Conservation (phyloP, 139 green algal species). For the Monoraphidium neglectum region DNA sequence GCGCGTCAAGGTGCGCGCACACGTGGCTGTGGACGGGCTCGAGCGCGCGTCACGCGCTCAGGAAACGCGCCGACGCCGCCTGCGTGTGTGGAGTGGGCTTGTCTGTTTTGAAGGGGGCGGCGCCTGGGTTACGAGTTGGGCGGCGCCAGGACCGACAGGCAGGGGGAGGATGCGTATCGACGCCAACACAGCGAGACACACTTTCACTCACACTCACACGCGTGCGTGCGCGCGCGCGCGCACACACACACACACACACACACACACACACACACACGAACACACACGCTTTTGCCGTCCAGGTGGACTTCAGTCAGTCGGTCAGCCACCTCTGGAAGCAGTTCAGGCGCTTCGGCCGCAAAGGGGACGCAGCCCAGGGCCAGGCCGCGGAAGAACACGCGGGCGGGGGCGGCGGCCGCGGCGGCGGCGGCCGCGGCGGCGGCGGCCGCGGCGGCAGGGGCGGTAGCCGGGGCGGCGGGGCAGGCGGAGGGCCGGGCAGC, state of each 20-base stretch:
- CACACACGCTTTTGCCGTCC: constrained; percentile 10
- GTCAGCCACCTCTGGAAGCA: constrained; percentile 95
- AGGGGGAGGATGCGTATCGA: too few species aligned
- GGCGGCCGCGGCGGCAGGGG: not conserved
- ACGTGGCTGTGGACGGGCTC: too few species aligned
- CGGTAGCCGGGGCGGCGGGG: not conserved
- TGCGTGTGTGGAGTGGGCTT: too few species aligned
- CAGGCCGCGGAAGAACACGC: constrained; percentile 41
- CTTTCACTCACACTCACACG: too few species aligned
- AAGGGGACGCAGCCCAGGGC: constrained; percentile 38
- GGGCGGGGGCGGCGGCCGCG: constrained; percentile 3
- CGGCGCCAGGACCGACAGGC: too few species aligned
- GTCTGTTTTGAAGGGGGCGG: too few species aligned
- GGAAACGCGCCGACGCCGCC: not conserved
- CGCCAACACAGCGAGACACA: too few species aligned
- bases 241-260: too few species aligned
- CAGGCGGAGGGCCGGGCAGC: not conserved
- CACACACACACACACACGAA: too few species aligned
- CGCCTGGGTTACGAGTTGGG: too few species aligned
- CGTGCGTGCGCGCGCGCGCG: too few species aligned
- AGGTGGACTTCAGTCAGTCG: constrained; percentile 94
- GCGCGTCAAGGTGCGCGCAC: constrained; percentile 9
- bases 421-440: not conserved
- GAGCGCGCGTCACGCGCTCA: not conserved
- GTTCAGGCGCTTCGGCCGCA: constrained; percentile 69